These are phyloP conservation scores for Aspergillus sp. DNA, from an alignment of 2,329 filamentous ascomycete genomes.

Conservation along the genomic window DNA sequence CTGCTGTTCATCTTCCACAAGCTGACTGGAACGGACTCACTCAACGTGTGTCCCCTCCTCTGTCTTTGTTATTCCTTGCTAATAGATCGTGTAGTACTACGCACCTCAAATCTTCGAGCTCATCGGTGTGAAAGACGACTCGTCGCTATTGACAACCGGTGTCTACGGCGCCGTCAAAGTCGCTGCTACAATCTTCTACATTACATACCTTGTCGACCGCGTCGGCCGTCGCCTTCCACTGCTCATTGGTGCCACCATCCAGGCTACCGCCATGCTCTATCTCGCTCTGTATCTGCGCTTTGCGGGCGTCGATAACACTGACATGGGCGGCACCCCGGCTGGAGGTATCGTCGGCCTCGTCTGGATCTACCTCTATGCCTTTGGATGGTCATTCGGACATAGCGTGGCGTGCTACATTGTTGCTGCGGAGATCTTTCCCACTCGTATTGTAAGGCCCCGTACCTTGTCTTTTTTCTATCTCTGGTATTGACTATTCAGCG, in stretches of 20 bases:
- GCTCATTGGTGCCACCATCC: not conserved
- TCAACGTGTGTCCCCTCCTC: not conserved
- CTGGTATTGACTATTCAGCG: not conserved
- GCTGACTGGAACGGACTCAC: constrained; percentile 2
- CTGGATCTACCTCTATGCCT: constrained; percentile 7
- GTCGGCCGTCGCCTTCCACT: constrained; percentile 3
- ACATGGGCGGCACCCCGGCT: not conserved
- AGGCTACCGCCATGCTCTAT: constrained; percentile 7
- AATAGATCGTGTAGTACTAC: not conserved
- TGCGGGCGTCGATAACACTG: not conserved
- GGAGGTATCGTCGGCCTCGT: constrained; percentile 2
- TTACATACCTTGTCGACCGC: not conserved
- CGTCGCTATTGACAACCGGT: not conserved
- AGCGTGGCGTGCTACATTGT: constrained; percentile 7
- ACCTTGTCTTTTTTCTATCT: not conserved
- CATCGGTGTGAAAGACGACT: not conserved
- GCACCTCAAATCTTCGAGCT: constrained; percentile 4
- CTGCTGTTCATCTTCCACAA: constrained; percentile 9
- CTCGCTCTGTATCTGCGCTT: constrained; percentile 4
- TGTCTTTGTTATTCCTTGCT: not conserved
- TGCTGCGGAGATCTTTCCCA: constrained; percentile 6
- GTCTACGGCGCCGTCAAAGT: constrained; percentile 9
- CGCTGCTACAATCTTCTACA: constrained; percentile 5
- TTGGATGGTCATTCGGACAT: constrained; percentile 6
- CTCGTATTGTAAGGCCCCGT: not conserved